Conservation (phyloP, 2,329 filamentous ascomycete species). For the Fusarium odoratissimum region DNA sequence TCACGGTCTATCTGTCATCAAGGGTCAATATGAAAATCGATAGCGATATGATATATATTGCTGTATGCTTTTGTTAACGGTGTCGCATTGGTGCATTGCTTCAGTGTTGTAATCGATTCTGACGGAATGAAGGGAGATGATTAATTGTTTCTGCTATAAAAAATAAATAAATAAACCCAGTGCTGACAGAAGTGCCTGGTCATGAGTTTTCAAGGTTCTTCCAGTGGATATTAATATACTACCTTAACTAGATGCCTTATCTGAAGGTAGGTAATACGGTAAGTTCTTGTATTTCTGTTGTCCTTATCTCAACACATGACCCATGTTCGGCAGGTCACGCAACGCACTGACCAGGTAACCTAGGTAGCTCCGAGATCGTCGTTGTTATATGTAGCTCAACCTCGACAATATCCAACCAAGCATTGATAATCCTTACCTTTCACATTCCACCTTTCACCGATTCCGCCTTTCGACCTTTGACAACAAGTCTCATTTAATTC, state of each 20-base stretch:
- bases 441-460: slow-evolving; percentile 5
- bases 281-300: not conserved
- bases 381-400: slow-evolving; percentile 3
- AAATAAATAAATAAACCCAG: not conserved
- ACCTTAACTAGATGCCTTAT: not conserved
- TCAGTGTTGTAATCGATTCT: not conserved
- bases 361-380: slow-evolving; percentile 27
- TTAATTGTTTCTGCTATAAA: not conserved
- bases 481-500: not conserved
- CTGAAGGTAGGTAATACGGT: not conserved
- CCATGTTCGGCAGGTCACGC: slow-evolving; percentile 24
- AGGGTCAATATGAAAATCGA: not conserved
- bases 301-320: not conserved
- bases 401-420: slow-evolving; percentile 14
- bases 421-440: slow-evolving; percentile 1
- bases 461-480: not conserved
- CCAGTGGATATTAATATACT: too few relatives aligned
- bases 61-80: not conserved
- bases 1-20: not conserved
- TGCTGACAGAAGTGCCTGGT: not conserved
- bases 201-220: not conserved
- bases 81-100: not conserved
- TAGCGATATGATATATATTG: not conserved
- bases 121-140: not conserved
- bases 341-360: slow-evolving; percentile 34